Percentiles rank a stretch among this genome's conserved stretches.
phyloP scores from a whole-genome alignment of 305 asterid species.

The Solanum hybrid region DNA sequence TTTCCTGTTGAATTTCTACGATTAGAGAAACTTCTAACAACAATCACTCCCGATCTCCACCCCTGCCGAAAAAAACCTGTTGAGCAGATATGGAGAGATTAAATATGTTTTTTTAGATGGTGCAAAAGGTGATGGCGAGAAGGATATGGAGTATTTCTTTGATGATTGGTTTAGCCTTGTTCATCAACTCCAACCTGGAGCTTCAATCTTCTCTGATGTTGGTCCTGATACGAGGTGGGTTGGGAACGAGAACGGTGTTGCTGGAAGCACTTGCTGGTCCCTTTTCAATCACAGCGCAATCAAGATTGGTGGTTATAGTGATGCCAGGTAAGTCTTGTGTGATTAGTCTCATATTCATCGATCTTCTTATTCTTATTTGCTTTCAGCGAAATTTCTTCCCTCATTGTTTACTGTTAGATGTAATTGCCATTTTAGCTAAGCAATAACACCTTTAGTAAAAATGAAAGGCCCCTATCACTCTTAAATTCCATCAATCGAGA shows the following conservation, averaged over 20 bases:
- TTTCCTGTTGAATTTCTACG: neutral
- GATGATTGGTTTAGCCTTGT: slow-evolving; percentile 70
- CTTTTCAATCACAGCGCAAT: slow-evolving; percentile 55
- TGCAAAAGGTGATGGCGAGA: slow-evolving; percentile 87
- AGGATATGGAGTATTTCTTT: slow-evolving; percentile 84
- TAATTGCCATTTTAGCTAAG: neutral
- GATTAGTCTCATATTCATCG: neutral
- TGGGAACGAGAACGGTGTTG: slow-evolving; percentile 73
- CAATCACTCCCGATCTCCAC: neutral
- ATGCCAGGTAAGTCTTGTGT: slow-evolving; percentile 42
- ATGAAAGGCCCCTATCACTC: neutral
- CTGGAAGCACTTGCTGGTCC: slow-evolving; percentile 87
- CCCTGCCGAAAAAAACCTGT: neutral
- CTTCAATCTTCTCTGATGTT: slow-evolving; percentile 74
- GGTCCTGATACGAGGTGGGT: slow-evolving; percentile 95
- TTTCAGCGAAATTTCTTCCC: neutral
- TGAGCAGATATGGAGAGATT: slow-evolving; percentile 63
- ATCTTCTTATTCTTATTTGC: neutral
- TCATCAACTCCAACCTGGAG: slow-evolving; percentile 78
- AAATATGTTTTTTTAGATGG: slow-evolving; percentile 77
- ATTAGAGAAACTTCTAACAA: neutral
- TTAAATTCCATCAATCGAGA: neutral
- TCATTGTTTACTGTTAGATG: neutral
- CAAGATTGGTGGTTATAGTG: slow-evolving; percentile 41
- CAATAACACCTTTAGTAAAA: neutral